Base-by-base conservation (phyloP, 306 rosid species). In the Acacia confusa region DNA sequence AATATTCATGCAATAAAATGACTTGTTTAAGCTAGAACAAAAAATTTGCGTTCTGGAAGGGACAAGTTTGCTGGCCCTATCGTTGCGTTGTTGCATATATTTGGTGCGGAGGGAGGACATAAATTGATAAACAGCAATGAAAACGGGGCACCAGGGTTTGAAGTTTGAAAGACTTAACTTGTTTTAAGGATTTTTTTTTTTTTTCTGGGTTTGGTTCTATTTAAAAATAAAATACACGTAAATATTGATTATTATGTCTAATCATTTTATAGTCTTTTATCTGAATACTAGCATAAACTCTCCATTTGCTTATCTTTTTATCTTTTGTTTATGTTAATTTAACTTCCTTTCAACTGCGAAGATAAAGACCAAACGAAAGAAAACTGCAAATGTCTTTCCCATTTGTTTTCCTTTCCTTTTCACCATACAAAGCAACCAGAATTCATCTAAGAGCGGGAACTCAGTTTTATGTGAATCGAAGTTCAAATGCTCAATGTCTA, bases 1-100 rank as follows among this genome's bases (percentile, higher is more conserved):
- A 50, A 11, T 24, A 6, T 78, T 69, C 55, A 52, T 63, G 74
- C 76, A 86, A 84, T 82, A 84, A 84, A 88, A 53, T 68, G 63
- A 47, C 14, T 6, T 22, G 38, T 44, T 13, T 7, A 17, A 44
- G 30, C 17, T 70, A 58, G 58, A 70, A 70, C 58, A 24, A 38
- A 70, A 22, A 70, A 14, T 12, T 25, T 15, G 10, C 28, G 7
- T 43, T 24, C 30, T 38, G 50, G 28, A 38, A 0, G 19, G 68
- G 20, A 61, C 38, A 27, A 13, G 17, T 4, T 25, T 58, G 27
- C 5, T 25, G 66, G 34, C 32, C 34, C 25, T 24, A 25, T 25
- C 66, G 0, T 27, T 60, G 7, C 17, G 66, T 12, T 60, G 7
- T 60, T 60, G 32, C 17, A 1, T 25, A 12, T 24, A 9, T 60